Conservation (phyloP, 345 rosid species). For the Eucalyptus tenuipes region DNA sequence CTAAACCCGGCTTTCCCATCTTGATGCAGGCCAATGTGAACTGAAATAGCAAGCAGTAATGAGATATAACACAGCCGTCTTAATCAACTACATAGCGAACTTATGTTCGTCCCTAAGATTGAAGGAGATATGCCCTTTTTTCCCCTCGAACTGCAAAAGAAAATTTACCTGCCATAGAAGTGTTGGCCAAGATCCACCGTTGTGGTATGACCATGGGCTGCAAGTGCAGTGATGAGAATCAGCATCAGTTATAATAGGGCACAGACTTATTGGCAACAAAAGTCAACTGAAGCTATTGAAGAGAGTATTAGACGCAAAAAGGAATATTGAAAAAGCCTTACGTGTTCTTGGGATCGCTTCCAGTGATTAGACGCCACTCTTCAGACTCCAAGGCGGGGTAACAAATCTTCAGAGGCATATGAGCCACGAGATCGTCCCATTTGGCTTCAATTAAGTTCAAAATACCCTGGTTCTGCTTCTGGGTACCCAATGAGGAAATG, state of each 20-base stretch:
- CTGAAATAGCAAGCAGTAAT: slow-evolving; percentile 13
- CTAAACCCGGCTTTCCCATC: slow-evolving; percentile 71
- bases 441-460: slow-evolving; percentile 66
- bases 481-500: slow-evolving; percentile 61
- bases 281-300: not conserved
- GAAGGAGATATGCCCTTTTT: not conserved
- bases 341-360: slow-evolving; percentile 99
- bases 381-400: slow-evolving; percentile 85
- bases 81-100: not conserved
- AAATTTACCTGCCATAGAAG: slow-evolving; percentile 79
- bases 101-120: not conserved
- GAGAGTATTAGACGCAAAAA: not conserved
- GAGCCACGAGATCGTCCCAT: slow-evolving; percentile 87
- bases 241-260: not conserved
- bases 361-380: slow-evolving; percentile 93
- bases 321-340: slow-evolving; percentile 9
- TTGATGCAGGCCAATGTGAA: slow-evolving; percentile 88
- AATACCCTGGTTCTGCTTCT: slow-evolving; percentile 67
- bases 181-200: slow-evolving; percentile 99
- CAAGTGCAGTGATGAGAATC: not conserved
- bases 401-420: slow-evolving; percentile 94
- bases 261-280: not conserved
- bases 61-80: not conserved
- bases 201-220: slow-evolving; percentile 98
- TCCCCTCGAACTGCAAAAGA: not conserved